A percentile compares a stretch with the other conserved stretches of the same genome.
Conservation (phyloP, 2,329 filamentous ascomycete genomes). For the Corinectria fuckeliana region DNA sequence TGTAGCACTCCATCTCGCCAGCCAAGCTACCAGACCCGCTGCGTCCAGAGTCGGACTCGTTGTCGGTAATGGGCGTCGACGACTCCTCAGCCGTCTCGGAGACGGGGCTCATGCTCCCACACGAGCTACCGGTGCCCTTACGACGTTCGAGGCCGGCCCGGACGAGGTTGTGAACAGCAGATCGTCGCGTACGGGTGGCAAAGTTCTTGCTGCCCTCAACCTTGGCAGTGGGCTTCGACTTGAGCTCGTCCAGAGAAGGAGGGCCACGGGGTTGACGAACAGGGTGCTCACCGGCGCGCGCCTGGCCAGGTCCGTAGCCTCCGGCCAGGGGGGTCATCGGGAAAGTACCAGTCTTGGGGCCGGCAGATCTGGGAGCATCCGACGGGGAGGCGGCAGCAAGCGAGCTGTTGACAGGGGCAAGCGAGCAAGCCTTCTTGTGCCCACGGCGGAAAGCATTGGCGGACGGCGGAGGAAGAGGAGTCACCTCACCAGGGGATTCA, state of each 20-base stretch:
- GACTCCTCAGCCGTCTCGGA: constrained; percentile 77
- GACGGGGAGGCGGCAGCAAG: constrained; percentile 54
- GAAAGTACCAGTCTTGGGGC: constrained; percentile 80
- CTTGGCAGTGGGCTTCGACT: constrained; percentile 87
- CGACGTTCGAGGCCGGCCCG: constrained; percentile 88
- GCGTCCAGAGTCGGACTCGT: constrained; percentile 74
- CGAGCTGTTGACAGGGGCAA: constrained; percentile 64
- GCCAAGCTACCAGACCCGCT: constrained; percentile 82
- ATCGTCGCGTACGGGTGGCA: constrained; percentile 87
- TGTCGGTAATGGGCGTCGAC: constrained; percentile 74
- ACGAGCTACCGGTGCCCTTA: constrained; percentile 72
- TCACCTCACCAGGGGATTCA: constrained; percentile 70
- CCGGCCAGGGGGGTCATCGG: constrained; percentile 82
- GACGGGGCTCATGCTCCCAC: constrained; percentile 85
- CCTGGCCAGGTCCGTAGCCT: constrained; percentile 91
- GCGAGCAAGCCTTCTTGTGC: constrained; percentile 88
- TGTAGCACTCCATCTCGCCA: constrained; percentile 73
- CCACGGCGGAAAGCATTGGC: constrained; percentile 91
- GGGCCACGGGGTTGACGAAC: constrained; percentile 91
- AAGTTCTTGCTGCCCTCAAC: constrained; percentile 99
- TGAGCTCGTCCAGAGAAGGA: constrained; percentile 88
- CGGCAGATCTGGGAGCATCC: constrained; percentile 62
- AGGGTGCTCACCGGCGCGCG: constrained; percentile 92
- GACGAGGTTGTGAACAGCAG: constrained; percentile 89
- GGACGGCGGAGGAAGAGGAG: constrained; percentile 83